Percentiles rank a stretch among this genome's conserved stretches.
Evolutionary conservation across 352 stramenopile species (phyloP).

Genomic region (Phytophthora hibernalis): DNA sequence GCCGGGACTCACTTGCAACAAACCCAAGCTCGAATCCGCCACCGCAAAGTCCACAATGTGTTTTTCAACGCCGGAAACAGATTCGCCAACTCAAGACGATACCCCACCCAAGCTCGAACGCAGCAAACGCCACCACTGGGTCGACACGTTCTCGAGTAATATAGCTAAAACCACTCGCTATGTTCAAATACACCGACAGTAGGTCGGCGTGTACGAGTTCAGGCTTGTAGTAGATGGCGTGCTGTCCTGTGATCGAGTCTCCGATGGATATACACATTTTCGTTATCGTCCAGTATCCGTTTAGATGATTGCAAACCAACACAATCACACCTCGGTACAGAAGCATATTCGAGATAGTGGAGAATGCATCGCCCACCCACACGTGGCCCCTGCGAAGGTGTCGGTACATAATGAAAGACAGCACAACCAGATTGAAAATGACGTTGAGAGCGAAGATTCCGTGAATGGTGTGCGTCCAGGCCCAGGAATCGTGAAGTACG

Average conservation of each 20-base stretch:
- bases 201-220: constrained; percentile 45
- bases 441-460: constrained; percentile 30
- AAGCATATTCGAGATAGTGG: constrained; percentile 38
- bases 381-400: constrained; percentile 35
- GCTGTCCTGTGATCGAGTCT: constrained; percentile 19
- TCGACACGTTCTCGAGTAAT: constrained; percentile 34
- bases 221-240: constrained; percentile 35
- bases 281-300: constrained; percentile 43
- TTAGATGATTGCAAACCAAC: constrained; percentile 36
- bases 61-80: constrained; percentile 17
- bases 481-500: constrained; percentile 51
- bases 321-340: constrained; percentile 40
- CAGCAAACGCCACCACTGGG: constrained; percentile 31
- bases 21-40: constrained; percentile 5
- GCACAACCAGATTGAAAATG: constrained; percentile 33
- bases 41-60: constrained; percentile 20
- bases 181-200: constrained; percentile 41
- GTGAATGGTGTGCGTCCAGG: constrained; percentile 49
- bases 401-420: constrained; percentile 42
- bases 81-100: constrained; percentile 20
- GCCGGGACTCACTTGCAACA: constrained; percentile 14
- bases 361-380: constrained; percentile 53
- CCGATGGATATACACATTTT: constrained; percentile 36
- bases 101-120: constrained; percentile 35
- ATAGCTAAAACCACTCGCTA: constrained; percentile 25